Evolutionary conservation across 768 basidiomycete genomes (phyloP).

Genomic region (Psilocybe azurescens): DNA sequence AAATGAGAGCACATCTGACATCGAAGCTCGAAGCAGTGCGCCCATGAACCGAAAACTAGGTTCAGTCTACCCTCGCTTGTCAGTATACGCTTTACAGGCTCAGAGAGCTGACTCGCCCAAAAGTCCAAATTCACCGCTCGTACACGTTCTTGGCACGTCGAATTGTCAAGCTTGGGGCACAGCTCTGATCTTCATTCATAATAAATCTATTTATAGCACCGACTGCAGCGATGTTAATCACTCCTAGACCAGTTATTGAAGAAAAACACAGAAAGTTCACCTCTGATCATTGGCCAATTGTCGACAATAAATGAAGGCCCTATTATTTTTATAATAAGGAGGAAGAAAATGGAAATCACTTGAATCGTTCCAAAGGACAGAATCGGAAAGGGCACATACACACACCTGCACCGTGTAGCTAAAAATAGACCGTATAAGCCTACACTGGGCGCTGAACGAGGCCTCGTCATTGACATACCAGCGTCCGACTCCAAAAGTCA

Average conservation of each 20-base stretch:
- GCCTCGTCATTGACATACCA: no score
- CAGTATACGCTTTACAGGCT: neutral
- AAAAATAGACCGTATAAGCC: neutral
- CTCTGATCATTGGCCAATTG: no score
- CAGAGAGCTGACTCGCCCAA: conserved; percentile 2
- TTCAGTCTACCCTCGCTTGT: neutral
- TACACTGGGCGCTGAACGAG: neutral
- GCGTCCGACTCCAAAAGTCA: no score
- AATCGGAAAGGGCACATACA: no score
- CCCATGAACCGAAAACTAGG: neutral
- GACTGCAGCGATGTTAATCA: neutral
- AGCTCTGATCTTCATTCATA: neutral
- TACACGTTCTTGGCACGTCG: conserved; percentile 6
- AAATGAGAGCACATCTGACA: neutral
- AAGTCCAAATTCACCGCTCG: conserved; percentile 10
- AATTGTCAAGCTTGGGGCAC: conserved; percentile 7
- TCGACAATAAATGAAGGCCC: no score
- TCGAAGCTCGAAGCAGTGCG: neutral
- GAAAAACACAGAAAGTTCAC: neutral
- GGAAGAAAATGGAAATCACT: no score
- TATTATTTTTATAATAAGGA: neutral
- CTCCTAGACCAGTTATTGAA: neutral
- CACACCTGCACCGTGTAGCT: no score
- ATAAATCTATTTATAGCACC: neutral
- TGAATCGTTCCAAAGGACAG: no score